phyloP scores from a whole-genome alignment of 225 moss, liverwort and hornwort species.

The Takakia lepidozioides region DNA sequence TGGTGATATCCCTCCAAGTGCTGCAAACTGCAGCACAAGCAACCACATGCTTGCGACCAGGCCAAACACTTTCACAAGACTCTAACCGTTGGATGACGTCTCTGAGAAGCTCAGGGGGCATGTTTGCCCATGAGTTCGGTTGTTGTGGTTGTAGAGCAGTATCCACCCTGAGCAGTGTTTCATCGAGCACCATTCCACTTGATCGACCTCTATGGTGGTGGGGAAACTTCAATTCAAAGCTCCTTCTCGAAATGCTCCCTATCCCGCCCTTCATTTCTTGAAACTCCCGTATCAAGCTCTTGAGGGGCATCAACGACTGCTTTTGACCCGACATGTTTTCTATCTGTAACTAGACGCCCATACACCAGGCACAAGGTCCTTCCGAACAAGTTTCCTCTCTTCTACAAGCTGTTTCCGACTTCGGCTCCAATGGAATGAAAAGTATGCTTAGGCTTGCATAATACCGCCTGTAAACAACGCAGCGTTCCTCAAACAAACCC shows the following conservation, averaged over 20 bases:
- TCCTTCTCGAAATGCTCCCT: slow-evolving; percentile 58
- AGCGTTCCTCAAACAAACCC: too few species aligned
- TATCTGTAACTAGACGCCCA: too few species aligned
- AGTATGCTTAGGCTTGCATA: too few species aligned
- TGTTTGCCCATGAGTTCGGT: slow-evolving; percentile 63
- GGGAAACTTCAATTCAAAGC: slow-evolving; percentile 47
- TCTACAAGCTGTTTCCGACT: too few species aligned
- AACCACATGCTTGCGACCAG: slow-evolving; percentile 46
- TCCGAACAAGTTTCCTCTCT: too few species aligned
- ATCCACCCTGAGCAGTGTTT: slow-evolving; percentile 34
- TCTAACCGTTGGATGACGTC: slow-evolving; percentile 59
- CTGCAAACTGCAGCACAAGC: slow-evolving; percentile 55
- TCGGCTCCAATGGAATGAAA: too few species aligned
- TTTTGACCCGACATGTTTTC: slow-evolving; percentile 10
- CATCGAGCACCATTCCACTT: slow-evolving; percentile 51
- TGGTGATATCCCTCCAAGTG: slow-evolving; percentile 62
- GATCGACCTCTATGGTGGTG: slow-evolving; percentile 45
- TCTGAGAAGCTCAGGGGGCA: slow-evolving; percentile 61
- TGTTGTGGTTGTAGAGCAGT: slow-evolving; percentile 19
- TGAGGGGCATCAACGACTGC: slow-evolving; percentile 49
- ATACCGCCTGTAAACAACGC: too few species aligned
- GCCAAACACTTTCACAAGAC: slow-evolving; percentile 55
- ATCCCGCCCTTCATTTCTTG: slow-evolving; percentile 66
- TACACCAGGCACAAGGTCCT: too few species aligned
- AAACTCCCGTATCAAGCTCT: slow-evolving; percentile 39